Base-by-base conservation (phyloP, 2,329 filamentous ascomycete genomes). In the Botrytis hyacinthi region DNA sequence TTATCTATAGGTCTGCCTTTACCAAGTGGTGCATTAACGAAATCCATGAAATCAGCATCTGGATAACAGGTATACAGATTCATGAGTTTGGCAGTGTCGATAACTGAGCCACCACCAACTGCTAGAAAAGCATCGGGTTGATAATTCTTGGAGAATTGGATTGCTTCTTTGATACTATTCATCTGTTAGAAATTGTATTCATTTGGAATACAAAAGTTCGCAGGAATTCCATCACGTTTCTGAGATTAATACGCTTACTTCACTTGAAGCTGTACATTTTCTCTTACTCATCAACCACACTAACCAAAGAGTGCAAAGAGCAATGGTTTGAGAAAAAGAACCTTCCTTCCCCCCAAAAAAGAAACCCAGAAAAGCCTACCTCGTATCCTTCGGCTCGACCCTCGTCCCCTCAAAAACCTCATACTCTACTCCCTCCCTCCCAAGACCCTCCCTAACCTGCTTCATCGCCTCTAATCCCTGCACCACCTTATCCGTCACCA, bases 61-160 rank as follows among this genome's bases (percentile, higher is more conserved):
- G 95, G 95, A 81, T 94, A 98, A 76, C 90, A 91, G 0, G 91
- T 93, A 84, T 98, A 98, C 0, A 99, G 87, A 81, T 99, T 99
- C 95, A 99, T 98, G 73, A 99, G 87, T 84, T 99, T 99, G 72
- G 96, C 95, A 0, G 96, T 99, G 83, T 99, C 96, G 78, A 99
- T 99, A 77, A 98, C 96, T 57, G 94, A 97, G 54, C 96, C 96
- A 78, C 94, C 91, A 29, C 93, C 96, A 26, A 99, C 96, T 35
- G 96, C 96, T 26, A 99, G 87, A 82, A 97, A 98, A 3, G 93
- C 94, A 83, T 98, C 96, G 0, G 94, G 92, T 42, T 87, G 83
- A 81, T 94, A 93, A 0, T 92, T 90, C 78, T 95, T 95, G 29
- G 90, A 90, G 84, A 94, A 97, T 0, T 87, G 92, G 80, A 99